A percentile compares a stretch with the other conserved stretches of the same genome.
Evolutionary conservation across 1,284 basidiomycete species (phyloP).

Genomic region (Ustilago sp.): DNA sequence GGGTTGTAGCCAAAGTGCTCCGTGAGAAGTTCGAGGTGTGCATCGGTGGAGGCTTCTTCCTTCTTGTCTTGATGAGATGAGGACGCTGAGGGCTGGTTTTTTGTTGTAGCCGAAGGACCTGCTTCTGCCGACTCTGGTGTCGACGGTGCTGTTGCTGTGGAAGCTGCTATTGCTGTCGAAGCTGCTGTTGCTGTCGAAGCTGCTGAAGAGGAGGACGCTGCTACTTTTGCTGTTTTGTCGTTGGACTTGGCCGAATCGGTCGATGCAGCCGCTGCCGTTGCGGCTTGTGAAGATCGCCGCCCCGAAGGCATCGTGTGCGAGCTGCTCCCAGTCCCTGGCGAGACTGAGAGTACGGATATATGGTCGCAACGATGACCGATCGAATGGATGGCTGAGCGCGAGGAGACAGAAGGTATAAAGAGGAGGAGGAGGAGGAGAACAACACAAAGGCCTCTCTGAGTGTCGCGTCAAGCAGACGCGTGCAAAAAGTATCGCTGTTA

Average conservation of each 20-base stretch:
- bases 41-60: conserved; percentile 53
- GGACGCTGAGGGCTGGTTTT: conserved; percentile 3
- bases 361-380: not conserved
- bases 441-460: not conserved
- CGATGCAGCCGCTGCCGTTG: conserved; percentile 15
- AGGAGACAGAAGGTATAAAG: not conserved
- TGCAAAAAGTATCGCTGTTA: conserved; percentile 20
- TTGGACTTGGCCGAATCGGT: conserved; percentile 2
- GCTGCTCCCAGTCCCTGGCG: not conserved
- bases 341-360: not conserved
- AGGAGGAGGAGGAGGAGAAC: not conserved
- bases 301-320: conserved; percentile 31
- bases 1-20: conserved; percentile 68
- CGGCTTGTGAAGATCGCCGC: conserved; percentile 25
- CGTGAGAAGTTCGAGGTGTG: conserved; percentile 61
- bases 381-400: not conserved
- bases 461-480: conserved; percentile 36
- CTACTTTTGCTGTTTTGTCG: conserved; percentile 11
- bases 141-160: not conserved
- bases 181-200: conserved; percentile 4
- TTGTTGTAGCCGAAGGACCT: conserved; percentile 10
- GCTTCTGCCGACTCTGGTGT: conserved; percentile 22
- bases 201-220: conserved; percentile 7
- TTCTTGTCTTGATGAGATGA: conserved; percentile 13
- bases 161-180: not conserved